Conservation (phyloP, 495 filamentous ascomycete genomes). For the Echria macrotheca region DNA sequence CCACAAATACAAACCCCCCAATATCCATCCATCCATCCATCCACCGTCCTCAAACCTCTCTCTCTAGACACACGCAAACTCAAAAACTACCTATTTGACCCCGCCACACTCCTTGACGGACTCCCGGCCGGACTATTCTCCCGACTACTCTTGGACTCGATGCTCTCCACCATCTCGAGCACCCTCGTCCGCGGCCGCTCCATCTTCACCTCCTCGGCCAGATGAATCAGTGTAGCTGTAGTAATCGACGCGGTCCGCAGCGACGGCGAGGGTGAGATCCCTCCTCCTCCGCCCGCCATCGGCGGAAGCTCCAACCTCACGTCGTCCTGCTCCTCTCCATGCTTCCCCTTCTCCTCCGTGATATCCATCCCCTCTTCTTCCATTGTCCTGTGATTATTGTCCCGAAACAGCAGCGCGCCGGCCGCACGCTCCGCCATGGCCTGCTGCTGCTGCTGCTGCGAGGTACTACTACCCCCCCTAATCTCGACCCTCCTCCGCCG, state of each 20-base stretch:
- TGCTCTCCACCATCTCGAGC: constrained; percentile 43
- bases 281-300: neutral
- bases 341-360: neutral
- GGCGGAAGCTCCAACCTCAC: neutral
- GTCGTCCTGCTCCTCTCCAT: neutral
- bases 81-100: too few relatives aligned
- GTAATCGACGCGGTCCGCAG: constrained; percentile 12
- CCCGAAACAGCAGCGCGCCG: neutral
- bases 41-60: too few relatives aligned
- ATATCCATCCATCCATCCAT: too few relatives aligned
- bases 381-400: neutral
- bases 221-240: constrained; percentile 18
- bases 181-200: constrained; percentile 36
- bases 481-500: constrained; percentile 1
- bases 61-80: too few relatives aligned
- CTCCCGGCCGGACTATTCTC: constrained; percentile 29
- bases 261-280: constrained; percentile 18
- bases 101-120: constrained; percentile 20
- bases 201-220: constrained; percentile 30
- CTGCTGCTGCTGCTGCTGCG: neutral
- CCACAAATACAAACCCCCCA: too few relatives aligned
- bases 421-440: neutral
- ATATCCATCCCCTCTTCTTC: neutral
- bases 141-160: constrained; percentile 34
- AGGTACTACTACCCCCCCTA: neutral